Base-by-base conservation (phyloP, 2,329 filamentous ascomycete species). In the Colletotrichum sp. region DNA sequence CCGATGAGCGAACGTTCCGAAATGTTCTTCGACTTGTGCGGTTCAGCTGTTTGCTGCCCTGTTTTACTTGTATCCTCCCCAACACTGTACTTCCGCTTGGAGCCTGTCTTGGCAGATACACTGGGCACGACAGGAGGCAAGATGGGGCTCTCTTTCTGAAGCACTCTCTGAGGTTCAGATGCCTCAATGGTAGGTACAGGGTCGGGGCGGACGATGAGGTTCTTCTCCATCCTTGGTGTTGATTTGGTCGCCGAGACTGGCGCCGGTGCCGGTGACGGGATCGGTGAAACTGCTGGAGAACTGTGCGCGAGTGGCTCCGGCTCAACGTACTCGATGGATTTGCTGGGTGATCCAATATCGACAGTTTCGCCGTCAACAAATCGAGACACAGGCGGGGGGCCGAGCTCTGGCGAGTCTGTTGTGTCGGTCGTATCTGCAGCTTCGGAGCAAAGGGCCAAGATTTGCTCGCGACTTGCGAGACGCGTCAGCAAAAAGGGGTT, bases 331-430 rank as follows among this genome's bases (percentile, higher is more conserved):
- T 57, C 70, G 24, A 68, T 62, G 34, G 77, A 77, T 55, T 79
- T 83, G 55, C 78, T 83, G 2, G 90, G 88, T 7, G 91, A 87
- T 77, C 91, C 88, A 72, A 89, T 83, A 78, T 91, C 90, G 36
- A 90, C 84, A 1, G 88, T 87, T 66, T 92, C 89, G 68, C 89
- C 87, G 44, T 92, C 88, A n/a, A 92, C 88, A 77, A 89, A 91
- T 72, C 89, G 87, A 10, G 90, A 92, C 60, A 91, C 86, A 2
- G 91, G 90, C 7, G 92, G 91, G 6, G 92, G 90, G 1, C 93
- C 93, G 60, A 95, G 88, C 72, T 95, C 93, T 8, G 93, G 93
- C 4, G 93, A 95, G 55, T 93, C 91, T 60, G 87, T 88, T 60
- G 75, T 71, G n/a, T 76, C 71, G 64, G 55, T 32, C 39, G 87